phyloP scores from a whole-genome alignment of 2,329 filamentous ascomycete genomes.

The Trichoderma sp. region DNA sequence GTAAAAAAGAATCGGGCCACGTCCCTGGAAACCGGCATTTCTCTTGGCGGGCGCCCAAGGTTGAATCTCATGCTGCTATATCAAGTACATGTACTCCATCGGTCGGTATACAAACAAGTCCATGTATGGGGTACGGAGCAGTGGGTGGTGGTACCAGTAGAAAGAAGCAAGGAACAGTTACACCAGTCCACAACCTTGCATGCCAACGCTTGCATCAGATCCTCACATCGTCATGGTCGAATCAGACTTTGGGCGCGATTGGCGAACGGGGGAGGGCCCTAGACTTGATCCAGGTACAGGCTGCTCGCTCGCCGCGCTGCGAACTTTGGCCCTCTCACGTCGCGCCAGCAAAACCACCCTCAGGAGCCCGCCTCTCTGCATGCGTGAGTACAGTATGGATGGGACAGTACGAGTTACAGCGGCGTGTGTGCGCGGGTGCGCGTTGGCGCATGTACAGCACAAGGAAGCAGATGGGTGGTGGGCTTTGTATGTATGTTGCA shows the following conservation, averaged over 20 bases:
- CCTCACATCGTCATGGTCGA: background rate
- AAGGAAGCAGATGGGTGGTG: background rate
- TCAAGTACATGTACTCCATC: background rate
- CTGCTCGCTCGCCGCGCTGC: background rate
- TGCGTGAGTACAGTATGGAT: background rate
- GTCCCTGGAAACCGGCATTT: background rate
- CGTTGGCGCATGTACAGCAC: background rate
- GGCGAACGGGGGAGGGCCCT: background rate
- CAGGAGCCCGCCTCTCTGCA: background rate
- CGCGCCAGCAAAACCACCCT: constrained; percentile 5
- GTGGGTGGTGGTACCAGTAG: background rate
- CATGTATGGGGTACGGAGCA: background rate
- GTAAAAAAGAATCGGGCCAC: background rate
- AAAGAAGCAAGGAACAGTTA: background rate
- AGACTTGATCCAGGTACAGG: background rate
- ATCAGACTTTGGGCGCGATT: background rate
- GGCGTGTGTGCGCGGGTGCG: background rate
- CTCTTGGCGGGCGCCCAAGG: background rate
- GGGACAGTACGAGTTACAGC: background rate
- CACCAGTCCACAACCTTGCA: background rate
- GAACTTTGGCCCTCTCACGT: background rate
- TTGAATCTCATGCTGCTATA: background rate
- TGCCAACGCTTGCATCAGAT: background rate
- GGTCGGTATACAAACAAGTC: background rate
- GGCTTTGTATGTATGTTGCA: background rate